phyloP scores from a whole-genome alignment of 2,329 filamentous ascomycete species.

The Phialophora macrospora region DNA sequence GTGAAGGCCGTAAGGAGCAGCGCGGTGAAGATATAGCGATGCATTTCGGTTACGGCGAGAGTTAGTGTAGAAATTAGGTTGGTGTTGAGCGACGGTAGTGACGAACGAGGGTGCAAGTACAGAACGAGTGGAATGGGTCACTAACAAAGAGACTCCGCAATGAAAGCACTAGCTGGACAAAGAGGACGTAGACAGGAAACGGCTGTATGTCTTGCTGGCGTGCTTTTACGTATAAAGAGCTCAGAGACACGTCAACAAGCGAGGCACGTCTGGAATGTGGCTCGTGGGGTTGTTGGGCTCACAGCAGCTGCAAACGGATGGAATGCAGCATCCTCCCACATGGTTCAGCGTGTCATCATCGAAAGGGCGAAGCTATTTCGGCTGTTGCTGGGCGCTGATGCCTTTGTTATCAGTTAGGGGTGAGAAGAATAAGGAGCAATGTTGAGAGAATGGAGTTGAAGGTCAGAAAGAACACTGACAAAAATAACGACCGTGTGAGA shows the following conservation, averaged over 20 bases:
- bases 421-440: background rate
- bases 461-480: background rate
- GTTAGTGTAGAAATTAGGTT: background rate
- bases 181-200: background rate
- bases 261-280: constrained; percentile 16
- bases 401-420: background rate
- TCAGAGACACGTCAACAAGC: constrained; percentile 5
- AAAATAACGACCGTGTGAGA: background rate
- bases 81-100: background rate
- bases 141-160: constrained; percentile 3
- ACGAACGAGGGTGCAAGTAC: background rate
- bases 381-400: background rate
- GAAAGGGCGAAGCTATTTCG: background rate
- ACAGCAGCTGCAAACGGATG: constrained; percentile 1
- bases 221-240: background rate
- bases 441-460: background rate
- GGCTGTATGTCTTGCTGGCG: background rate
- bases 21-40: constrained; percentile 15
- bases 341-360: background rate
- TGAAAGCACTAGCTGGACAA: background rate
- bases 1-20: constrained; percentile 21
- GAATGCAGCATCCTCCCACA: constrained; percentile 2
- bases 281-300: background rate
- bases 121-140: background rate
- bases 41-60: constrained; percentile 18